phyloP scores from a whole-genome alignment of 2,329 filamentous ascomycete genomes.

The Fusarium napiforme region DNA sequence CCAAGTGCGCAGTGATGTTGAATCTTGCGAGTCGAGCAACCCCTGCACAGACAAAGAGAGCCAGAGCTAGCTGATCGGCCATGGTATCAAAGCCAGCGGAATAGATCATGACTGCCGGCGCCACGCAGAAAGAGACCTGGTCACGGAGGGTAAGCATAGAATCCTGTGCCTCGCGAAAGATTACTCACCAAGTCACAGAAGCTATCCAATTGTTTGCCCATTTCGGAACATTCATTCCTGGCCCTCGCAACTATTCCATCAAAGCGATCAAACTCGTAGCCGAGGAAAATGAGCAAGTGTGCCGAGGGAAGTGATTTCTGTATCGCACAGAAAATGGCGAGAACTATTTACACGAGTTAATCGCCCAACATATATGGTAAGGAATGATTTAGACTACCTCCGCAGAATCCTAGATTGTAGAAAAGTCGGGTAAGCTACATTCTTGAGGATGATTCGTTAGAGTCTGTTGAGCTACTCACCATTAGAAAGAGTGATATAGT shows the following conservation, averaged over 20 bases:
- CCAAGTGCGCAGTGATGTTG: not conserved
- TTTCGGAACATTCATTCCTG: not conserved
- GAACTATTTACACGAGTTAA: not conserved
- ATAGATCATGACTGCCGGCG: not conserved
- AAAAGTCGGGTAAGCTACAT: too few relatives aligned
- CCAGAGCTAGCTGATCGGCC: not conserved
- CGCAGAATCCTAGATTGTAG: not conserved
- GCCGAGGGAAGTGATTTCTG: not conserved
- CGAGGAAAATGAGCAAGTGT: not conserved
- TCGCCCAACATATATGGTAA: not conserved
- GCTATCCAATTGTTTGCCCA: not conserved
- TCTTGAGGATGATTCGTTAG: too few relatives aligned
- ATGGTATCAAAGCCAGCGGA: not conserved
- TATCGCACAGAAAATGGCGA: not conserved
- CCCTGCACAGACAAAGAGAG: not conserved
- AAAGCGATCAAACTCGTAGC: not conserved
- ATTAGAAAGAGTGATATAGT: slow-evolving; percentile 3
- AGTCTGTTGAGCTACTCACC: not conserved
- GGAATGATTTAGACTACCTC: not conserved
- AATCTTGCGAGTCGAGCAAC: not conserved
- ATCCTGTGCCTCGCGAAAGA: accelerated
- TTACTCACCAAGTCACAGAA: not conserved
- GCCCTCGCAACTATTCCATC: not conserved
- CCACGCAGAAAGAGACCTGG: not conserved
- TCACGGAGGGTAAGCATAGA: accelerated